phyloP scores from a whole-genome alignment of 2,329 filamentous ascomycete genomes.

The Ophiocordyceps polyrhachis-furcata region DNA sequence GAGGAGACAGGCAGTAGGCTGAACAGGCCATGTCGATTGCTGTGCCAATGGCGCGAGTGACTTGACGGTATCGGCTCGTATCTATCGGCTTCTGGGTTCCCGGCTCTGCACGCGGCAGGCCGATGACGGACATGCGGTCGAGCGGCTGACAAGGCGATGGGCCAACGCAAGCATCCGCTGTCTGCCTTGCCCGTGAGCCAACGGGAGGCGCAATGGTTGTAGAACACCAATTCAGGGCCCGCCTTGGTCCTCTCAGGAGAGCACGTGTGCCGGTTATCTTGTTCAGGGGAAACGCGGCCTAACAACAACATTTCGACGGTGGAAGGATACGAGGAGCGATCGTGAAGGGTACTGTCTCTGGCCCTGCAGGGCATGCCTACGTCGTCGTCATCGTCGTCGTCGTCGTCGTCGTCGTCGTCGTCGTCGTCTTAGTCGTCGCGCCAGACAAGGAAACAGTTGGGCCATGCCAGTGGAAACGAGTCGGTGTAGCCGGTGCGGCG shows the following conservation, averaged over 20 bases:
- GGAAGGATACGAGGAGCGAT: constrained; percentile 1
- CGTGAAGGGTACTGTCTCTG: constrained; percentile 1
- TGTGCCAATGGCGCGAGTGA: neutral
- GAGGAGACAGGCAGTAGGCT: neutral
- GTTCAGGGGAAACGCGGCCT: neutral
- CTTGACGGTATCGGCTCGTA: neutral
- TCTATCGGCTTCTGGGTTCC: neutral
- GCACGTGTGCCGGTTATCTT: neutral
- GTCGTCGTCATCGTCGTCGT: neutral
- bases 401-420: neutral
- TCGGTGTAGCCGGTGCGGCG: constrained; percentile 1
- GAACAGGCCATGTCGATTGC: neutral
- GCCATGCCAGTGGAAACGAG: neutral
- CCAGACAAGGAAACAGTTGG: neutral
- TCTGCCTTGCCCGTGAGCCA: constrained; percentile 38
- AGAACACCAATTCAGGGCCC: neutral
- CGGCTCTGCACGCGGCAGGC: neutral
- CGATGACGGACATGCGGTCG: neutral
- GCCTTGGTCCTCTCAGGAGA: no score
- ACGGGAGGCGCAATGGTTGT: neutral
- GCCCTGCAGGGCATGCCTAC: neutral
- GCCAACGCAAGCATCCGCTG: constrained; percentile 69
- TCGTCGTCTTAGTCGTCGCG: neutral
- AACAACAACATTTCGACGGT: neutral
- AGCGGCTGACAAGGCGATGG: constrained; percentile 40